Evolutionary conservation across 2,329 filamentous ascomycete species (phyloP).

Genomic region (Diaporthe vexans): DNA sequence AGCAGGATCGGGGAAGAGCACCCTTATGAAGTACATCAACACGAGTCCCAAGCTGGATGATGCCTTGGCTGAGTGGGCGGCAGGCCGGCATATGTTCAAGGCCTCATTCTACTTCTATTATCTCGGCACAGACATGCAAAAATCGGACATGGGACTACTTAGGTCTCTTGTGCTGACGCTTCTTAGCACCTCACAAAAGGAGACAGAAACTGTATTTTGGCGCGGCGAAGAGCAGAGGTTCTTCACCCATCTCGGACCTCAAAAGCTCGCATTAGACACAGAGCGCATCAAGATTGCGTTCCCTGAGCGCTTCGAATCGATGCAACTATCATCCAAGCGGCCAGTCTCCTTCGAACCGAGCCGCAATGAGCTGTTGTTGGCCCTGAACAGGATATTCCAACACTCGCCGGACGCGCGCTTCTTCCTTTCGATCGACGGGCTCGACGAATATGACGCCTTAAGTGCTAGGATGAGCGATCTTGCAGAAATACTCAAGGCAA

Average conservation of each 20-base stretch:
- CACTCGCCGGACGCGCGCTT: neutral
- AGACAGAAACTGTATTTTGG: neutral
- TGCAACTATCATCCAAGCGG: neutral
- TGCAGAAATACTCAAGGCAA: neutral
- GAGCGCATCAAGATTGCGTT: slow-evolving; percentile 1
- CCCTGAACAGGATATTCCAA: slow-evolving; percentile 2
- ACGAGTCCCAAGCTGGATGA: neutral
- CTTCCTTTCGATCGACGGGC: slow-evolving; percentile 7
- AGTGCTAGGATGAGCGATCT: neutral
- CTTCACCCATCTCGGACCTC: slow-evolving; percentile 7
- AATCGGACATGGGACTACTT: slow-evolving; percentile 1
- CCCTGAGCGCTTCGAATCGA: slow-evolving; percentile 2
- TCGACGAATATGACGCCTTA: slow-evolving; percentile 6
- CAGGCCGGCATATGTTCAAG: neutral
- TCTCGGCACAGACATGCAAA: slow-evolving; percentile 21
- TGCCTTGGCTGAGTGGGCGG: neutral
- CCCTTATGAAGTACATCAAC: slow-evolving; percentile 12
- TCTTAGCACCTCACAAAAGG: neutral
- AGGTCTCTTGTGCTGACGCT: neutral
- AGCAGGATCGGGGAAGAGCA: slow-evolving; percentile 10
- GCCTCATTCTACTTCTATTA: slow-evolving; percentile 12
- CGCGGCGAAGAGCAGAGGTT: slow-evolving; percentile 3
- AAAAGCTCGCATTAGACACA: neutral
- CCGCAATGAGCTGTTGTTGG: slow-evolving; percentile 9
- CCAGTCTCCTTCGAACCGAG: slow-evolving; percentile 3